These are phyloP conservation scores for Pogostemon cablin DNA, from an alignment of 257 asterid species.

Conservation along the genomic window DNA sequence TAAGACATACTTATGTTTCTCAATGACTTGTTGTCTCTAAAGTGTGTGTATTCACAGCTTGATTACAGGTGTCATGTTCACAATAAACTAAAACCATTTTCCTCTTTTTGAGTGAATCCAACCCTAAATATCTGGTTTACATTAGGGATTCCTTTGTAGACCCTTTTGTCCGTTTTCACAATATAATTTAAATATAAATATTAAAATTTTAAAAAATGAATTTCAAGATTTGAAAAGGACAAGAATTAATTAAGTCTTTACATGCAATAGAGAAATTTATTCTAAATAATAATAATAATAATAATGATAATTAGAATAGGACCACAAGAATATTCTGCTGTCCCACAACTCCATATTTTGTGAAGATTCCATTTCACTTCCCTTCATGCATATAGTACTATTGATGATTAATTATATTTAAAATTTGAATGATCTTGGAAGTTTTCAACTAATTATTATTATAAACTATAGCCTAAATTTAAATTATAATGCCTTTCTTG, in stretches of 20 bases:
- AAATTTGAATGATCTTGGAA: slow-evolving; percentile 29
- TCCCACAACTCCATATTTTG: slow-evolving; percentile 29
- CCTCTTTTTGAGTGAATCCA: slow-evolving; percentile 31
- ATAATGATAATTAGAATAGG: slow-evolving; percentile 16
- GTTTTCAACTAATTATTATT: slow-evolving; percentile 32
- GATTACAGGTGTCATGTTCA: slow-evolving; percentile 31
- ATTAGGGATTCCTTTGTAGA: slow-evolving; percentile 28
- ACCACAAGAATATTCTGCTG: slow-evolving; percentile 43
- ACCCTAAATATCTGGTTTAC: slow-evolving; percentile 17
- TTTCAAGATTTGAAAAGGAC: background rate
- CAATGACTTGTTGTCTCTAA: slow-evolving; percentile 34
- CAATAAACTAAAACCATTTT: slow-evolving; percentile 29
- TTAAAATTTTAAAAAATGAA: background rate
- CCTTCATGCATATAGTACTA: background rate
- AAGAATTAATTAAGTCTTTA: background rate
- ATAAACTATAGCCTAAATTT: too few species aligned
- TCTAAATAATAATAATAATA: background rate
- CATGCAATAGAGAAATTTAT: slow-evolving; percentile 10
- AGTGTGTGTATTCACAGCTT: background rate
- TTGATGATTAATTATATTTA: background rate
- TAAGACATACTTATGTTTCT: slow-evolving; percentile 45
- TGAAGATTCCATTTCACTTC: slow-evolving; percentile 37
- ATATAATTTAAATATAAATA: background rate
- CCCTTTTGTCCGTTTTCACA: slow-evolving; percentile 26
- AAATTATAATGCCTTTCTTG: slow-evolving; percentile 9